Evolutionary conservation across 106 monocot genomes (phyloP).

Genomic region (Amphibolis antarctica): DNA sequence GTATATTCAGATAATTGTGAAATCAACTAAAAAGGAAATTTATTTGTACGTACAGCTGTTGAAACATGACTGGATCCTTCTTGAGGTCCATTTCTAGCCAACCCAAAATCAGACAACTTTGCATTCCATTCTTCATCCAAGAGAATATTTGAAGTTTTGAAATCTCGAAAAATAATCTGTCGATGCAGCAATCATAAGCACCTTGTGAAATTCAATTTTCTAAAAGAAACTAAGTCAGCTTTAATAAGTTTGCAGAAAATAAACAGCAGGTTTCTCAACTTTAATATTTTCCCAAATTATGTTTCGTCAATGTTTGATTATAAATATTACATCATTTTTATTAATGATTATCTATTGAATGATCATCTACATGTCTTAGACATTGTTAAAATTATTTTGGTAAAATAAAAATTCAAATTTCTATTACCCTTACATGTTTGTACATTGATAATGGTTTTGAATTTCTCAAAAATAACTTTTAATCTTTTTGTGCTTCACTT

Average conservation of each 20-base stretch:
- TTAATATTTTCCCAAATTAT: too few species aligned
- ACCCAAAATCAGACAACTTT: conserved; percentile 28
- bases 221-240: not conserved
- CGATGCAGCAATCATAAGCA: not conserved
- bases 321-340: too few species aligned
- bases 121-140: conserved; percentile 28
- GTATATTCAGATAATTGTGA: too few species aligned
- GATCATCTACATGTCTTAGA: too few species aligned
- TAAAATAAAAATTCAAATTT: too few species aligned
- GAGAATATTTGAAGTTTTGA: conserved; percentile 33
- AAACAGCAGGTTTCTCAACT: not conserved
- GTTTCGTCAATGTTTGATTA: too few species aligned
- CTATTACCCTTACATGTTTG: too few species aligned
- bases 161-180: conserved; percentile 27
- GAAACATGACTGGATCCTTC: conserved; percentile 27
- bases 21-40: not conserved
- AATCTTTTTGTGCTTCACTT: too few species aligned
- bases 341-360: too few species aligned
- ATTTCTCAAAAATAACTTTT: too few species aligned
- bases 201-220: not conserved
- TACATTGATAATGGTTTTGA: too few species aligned
- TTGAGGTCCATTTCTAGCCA: conserved; percentile 25
- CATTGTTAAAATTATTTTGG: too few species aligned
- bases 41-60: conserved; percentile 17
- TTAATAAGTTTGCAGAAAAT: not conserved